Conservation (phyloP, 1,284 basidiomycete genomes). For the Omphalotus olearius region DNA sequence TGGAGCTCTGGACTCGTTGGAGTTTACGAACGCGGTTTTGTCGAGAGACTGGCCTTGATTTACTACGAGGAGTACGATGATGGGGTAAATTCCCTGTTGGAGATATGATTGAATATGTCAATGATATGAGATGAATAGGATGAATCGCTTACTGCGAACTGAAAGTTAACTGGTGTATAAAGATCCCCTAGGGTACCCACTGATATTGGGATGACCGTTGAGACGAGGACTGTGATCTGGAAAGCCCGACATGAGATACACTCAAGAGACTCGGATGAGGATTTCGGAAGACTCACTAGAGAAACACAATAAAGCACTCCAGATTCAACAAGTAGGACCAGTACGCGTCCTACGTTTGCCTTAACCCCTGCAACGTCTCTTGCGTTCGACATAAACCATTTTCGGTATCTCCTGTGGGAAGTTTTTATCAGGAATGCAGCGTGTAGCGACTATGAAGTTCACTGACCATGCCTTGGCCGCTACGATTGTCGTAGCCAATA, state of each 20-base stretch:
- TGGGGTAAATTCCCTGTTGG: slow-evolving; percentile 6
- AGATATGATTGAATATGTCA: neutral
- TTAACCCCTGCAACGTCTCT: neutral
- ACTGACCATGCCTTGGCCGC: slow-evolving; percentile 12
- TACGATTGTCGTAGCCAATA: slow-evolving; percentile 14
- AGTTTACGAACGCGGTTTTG: neutral
- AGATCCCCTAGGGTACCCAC: slow-evolving; percentile 16
- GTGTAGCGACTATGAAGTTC: too few relatives aligned
- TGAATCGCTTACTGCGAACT: slow-evolving; percentile 12
- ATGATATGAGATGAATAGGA: neutral
- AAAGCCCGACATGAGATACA: neutral
- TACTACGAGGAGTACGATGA: slow-evolving; percentile 7
- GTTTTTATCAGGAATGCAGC: too few relatives aligned
- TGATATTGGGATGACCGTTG: slow-evolving; percentile 12
- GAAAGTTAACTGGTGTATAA: slow-evolving; percentile 13
- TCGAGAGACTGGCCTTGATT: slow-evolving; percentile 1
- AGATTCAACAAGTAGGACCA: slow-evolving; percentile 12
- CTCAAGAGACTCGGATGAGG: neutral
- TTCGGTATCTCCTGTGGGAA: slow-evolving; percentile 11
- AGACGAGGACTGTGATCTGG: slow-evolving; percentile 10
- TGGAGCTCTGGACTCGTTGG: too few relatives aligned
- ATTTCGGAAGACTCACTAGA: slow-evolving; percentile 2
- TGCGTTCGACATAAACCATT: slow-evolving; percentile 4
- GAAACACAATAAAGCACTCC: slow-evolving; percentile 14
- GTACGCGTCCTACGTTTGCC: slow-evolving; percentile 7